phyloP scores from a whole-genome alignment of 495 filamentous ascomycete species.

The Lasiosphaeria ovina region DNA sequence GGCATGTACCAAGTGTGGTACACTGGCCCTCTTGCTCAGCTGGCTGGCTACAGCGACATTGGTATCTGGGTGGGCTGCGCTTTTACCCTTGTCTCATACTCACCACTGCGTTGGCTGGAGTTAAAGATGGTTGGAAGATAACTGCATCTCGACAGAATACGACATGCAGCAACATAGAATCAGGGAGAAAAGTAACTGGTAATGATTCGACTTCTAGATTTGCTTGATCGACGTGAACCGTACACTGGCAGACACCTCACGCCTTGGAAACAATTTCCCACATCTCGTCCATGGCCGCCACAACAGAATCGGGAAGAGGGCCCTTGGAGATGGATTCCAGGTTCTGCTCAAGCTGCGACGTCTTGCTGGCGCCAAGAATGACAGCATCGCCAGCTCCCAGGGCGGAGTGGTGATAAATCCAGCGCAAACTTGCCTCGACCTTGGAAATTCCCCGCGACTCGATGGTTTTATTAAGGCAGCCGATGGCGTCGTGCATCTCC shows the following conservation, averaged over 20 bases:
- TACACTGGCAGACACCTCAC: no score
- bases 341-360: slow-evolving; percentile 51
- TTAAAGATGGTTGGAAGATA: slow-evolving; percentile 32
- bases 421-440: slow-evolving; percentile 55
- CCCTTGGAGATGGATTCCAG: slow-evolving; percentile 46
- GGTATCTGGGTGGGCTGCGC: slow-evolving; percentile 52
- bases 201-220: no score
- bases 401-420: slow-evolving; percentile 50
- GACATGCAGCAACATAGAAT: no score
- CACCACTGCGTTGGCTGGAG: slow-evolving; percentile 51
- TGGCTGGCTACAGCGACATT: slow-evolving; percentile 33
- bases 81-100: slow-evolving; percentile 50
- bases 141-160: no score
- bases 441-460: slow-evolving; percentile 36
- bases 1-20: slow-evolving; percentile 71
- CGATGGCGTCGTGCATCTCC: background rate
- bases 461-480: background rate
- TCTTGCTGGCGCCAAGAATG: slow-evolving; percentile 51
- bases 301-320: slow-evolving; percentile 20
- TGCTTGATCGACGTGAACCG: no score
- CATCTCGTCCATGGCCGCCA: background rate
- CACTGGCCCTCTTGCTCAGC: slow-evolving; percentile 57
- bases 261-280: background rate
- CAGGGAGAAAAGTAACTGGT: no score
- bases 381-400: slow-evolving; percentile 53